Evolutionary conservation across 352 stramenopile genomes (phyloP), one percentile per base, ranked within the genome.

Genomic region (Phytophthora pseudosyringae): DNA sequence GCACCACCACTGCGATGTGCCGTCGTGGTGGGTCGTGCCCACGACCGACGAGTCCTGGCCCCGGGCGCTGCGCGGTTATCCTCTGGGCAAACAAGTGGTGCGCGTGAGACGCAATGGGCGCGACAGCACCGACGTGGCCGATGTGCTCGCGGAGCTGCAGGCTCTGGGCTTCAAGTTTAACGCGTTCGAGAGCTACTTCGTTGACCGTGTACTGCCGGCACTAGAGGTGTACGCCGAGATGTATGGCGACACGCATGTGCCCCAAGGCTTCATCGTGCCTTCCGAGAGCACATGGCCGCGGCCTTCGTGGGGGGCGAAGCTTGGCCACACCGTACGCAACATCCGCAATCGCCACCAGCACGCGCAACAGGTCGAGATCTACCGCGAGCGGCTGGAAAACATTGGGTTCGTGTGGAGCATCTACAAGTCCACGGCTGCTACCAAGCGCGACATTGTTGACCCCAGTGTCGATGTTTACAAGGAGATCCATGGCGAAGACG

Each of bases 341-440:
- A 98, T 98, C 65, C 89, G 93, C 52, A 79, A 67, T 29, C 74
- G 79, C 1, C 88, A 91, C 65, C 95, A 95, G 43, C 95, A 98
- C 71, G 86, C 95, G 1, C 91, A 93, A 56, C 83, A 91, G 21
- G 83, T 96, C 31, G 82, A 94, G 46, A 67, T 79, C 32, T 74
- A 95, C 45, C 88, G 78, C 32, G 71, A 95, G 3, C 73, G 90
- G 18, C 73, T 98, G 25, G 83, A 97, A 38, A 73, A 86, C 13
- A 71, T 98, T 16, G 95, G 93, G 9, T 98, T 98, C 69, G 75
- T 93, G 26, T 98, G 95, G 93, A 86, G 81, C n/a, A 73, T 89
- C n/a, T 77, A 86, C 43, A 71, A 88, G 49, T 83, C 73, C 11
- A 73, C 72, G 4, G 75, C 71, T 25, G 61, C 70, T 18, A 83